Evolutionary conservation across 139 green algal genomes (phyloP).

Genomic region (Chara braunii): DNA sequence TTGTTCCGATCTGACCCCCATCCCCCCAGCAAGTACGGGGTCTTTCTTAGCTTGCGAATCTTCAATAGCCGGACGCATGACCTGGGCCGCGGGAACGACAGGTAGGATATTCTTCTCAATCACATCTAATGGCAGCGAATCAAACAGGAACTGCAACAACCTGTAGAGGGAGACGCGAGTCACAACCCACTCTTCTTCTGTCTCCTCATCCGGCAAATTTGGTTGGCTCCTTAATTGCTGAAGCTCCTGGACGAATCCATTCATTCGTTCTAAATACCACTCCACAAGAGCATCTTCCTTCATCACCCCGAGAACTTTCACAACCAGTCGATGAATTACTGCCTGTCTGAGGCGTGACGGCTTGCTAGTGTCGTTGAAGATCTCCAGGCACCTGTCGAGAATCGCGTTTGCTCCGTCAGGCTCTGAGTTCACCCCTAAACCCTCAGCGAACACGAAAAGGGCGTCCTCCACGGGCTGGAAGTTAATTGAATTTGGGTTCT

Average conservation of each 20-base stretch:
- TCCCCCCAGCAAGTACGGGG: neutral
- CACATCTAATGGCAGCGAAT: no score
- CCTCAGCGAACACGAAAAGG: no score
- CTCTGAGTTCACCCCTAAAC: neutral
- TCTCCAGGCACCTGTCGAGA: conserved; percentile 2
- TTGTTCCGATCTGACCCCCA: neutral
- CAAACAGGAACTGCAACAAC: no score
- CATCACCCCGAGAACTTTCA: neutral
- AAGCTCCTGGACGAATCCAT: neutral
- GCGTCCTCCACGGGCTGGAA: neutral
- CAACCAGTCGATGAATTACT: neutral
- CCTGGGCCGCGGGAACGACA: neutral
- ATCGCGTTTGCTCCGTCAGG: neutral
- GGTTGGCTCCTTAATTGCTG: neutral
- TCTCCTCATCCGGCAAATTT: neutral
- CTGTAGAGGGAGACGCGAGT: no score
- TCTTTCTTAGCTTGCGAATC: neutral
- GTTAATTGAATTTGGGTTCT: neutral
- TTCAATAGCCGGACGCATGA: neutral
- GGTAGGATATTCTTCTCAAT: neutral
- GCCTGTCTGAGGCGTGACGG: neutral
- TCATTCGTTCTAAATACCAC: neutral
- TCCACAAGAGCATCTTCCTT: neutral
- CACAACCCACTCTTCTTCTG: neutral
- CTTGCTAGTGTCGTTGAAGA: neutral